phyloP scores from a whole-genome alignment of 1,284 basidiomycete genomes.

The Kwoniella shivajii region DNA sequence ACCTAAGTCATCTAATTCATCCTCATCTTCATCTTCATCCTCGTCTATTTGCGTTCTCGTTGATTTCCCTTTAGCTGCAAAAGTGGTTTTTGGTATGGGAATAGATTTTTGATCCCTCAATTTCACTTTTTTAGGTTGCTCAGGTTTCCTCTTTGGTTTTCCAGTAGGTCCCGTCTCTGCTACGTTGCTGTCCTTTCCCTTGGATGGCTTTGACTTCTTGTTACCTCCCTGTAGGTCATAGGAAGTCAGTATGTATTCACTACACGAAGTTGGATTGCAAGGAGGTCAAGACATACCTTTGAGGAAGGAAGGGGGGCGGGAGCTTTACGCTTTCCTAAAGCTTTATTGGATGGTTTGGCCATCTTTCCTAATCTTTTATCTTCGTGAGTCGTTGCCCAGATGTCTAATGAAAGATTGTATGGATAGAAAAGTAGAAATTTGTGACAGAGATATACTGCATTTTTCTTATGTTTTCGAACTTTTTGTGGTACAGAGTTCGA shows the following conservation, averaged over 20 bases:
- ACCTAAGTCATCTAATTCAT: slow-evolving; percentile 31
- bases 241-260: slow-evolving; percentile 13
- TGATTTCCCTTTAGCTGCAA: slow-evolving; percentile 21
- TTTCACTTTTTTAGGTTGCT: slow-evolving; percentile 54
- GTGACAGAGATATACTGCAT: neutral
- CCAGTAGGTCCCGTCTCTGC: slow-evolving; percentile 37
- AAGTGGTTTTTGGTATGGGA: slow-evolving; percentile 48
- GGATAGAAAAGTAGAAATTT: neutral
- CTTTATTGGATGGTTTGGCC: slow-evolving; percentile 41
- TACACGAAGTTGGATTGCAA: neutral
- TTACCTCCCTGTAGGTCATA: slow-evolving; percentile 5
- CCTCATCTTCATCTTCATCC: slow-evolving; percentile 30
- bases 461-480: neutral
- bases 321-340: slow-evolving; percentile 46
- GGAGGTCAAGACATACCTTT: slow-evolving; percentile 17
- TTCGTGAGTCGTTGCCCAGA: neutral
- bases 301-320: slow-evolving; percentile 18
- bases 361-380: slow-evolving; percentile 12
- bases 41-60: neutral
- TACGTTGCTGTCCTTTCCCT: slow-evolving; percentile 15
- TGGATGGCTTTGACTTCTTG: slow-evolving; percentile 15
- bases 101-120: slow-evolving; percentile 52
- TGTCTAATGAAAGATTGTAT: neutral
- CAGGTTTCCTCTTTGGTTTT: slow-evolving; percentile 45
- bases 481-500: neutral